Evolutionary conservation across 352 stramenopile species (phyloP).

Genomic region (Globisporangium megalacanthum): DNA sequence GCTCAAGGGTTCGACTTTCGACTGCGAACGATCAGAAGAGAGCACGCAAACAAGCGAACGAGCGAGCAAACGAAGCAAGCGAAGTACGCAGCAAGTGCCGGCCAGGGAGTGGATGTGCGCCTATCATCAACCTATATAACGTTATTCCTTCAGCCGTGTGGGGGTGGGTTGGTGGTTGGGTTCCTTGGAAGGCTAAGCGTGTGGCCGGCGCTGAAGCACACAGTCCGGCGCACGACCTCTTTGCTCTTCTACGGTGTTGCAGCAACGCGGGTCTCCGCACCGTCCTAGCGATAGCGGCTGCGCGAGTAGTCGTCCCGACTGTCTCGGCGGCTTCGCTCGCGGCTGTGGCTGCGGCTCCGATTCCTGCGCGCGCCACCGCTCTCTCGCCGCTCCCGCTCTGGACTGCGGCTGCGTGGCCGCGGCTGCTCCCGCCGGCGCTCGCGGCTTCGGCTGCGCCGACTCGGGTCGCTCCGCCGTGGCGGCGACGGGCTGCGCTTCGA

Average conservation of each 20-base stretch:
- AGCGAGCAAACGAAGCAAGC: constrained; percentile 6
- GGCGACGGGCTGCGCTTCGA: constrained; percentile 14
- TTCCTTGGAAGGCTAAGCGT: not conserved
- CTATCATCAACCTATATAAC: constrained; percentile 24
- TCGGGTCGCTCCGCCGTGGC: constrained; percentile 21
- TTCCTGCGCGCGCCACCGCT: constrained; percentile 17
- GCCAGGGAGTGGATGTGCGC: constrained; percentile 11
- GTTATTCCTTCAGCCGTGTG: constrained; percentile 22
- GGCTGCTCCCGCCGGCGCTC: constrained; percentile 15
- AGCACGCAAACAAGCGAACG: constrained; percentile 2
- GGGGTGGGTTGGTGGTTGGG: too few relatives aligned
- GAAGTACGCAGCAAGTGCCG: constrained; percentile 10
- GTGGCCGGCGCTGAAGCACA: too few relatives aligned
- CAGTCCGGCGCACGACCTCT: too few relatives aligned
- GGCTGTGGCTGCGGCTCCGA: constrained; percentile 21
- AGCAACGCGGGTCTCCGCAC: not conserved
- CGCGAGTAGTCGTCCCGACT: constrained; percentile 9
- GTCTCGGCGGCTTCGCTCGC: constrained; percentile 18
- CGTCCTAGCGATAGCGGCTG: constrained; percentile 7
- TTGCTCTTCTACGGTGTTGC: too few relatives aligned
- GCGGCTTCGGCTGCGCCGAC: constrained; percentile 15
- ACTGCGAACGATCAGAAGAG: too few relatives aligned
- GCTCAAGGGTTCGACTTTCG: constrained; percentile 2
- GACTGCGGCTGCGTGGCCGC: constrained; percentile 21
- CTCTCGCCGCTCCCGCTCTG: not conserved